phyloP scores from a whole-genome alignment of 2,329 filamentous ascomycete genomes.

The Sodiomyces alkalinus region DNA sequence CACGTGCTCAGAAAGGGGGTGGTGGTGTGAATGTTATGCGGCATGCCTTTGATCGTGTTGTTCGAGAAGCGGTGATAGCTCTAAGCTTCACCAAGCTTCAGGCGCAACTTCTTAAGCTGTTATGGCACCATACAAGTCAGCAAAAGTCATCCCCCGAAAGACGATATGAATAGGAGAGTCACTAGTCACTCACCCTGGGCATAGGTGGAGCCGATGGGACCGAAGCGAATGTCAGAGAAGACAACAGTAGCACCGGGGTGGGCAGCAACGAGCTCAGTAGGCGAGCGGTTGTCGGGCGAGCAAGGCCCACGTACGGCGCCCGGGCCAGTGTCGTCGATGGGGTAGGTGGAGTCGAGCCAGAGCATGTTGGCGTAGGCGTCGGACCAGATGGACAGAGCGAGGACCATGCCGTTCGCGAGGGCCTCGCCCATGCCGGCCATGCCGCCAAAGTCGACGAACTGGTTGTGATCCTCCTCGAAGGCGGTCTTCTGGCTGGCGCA shows the following conservation, averaged over 20 bases:
- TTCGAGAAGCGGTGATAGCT: too few relatives aligned
- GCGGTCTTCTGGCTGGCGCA: conserved; percentile 42
- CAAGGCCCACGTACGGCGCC: conserved; percentile 41
- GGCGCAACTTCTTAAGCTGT: too few relatives aligned
- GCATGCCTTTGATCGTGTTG: background rate
- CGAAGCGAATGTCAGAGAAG: conserved; percentile 37
- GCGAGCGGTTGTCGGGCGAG: conserved; percentile 32
- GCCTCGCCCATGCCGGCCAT: conserved; percentile 37
- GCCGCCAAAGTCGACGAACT: conserved; percentile 42
- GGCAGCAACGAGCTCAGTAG: conserved; percentile 30
- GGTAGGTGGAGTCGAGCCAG: conserved; percentile 58
- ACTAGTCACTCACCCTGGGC: conserved; percentile 2
- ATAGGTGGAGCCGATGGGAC: conserved; percentile 38
- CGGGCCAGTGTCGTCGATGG: conserved; percentile 26
- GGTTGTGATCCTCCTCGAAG: conserved; percentile 36
- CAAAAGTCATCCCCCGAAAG: too few relatives aligned
- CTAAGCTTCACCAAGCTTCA: too few relatives aligned
- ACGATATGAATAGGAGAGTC: too few relatives aligned
- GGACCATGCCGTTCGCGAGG: conserved; percentile 26
- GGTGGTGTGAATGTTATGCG: too few relatives aligned
- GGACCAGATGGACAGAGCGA: conserved; percentile 41
- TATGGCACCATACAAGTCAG: too few relatives aligned
- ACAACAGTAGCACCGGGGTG: conserved; percentile 32
- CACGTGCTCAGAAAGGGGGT: too few relatives aligned
- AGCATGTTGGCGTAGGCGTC: conserved; percentile 52